phyloP scores from a whole-genome alignment of 306 rosid species.

The Rubus parviflorus region DNA sequence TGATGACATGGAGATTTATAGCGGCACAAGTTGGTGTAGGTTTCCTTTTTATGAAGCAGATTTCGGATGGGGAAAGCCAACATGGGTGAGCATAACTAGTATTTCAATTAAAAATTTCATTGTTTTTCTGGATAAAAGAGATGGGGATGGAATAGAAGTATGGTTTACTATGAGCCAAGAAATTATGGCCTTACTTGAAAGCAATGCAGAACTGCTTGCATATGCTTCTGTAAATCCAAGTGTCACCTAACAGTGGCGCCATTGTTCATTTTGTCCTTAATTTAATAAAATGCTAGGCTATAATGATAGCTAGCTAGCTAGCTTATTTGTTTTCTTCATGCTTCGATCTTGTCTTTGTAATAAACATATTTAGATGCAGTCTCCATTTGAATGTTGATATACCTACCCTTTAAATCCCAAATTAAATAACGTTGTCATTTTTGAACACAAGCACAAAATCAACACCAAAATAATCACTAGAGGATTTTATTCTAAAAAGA shows the following conservation, averaged over 20 bases:
- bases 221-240: slow-evolving; percentile 21
- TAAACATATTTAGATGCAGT: too few relatives aligned
- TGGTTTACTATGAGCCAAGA: slow-evolving; percentile 24
- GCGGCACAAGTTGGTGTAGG: slow-evolving; percentile 28
- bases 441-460: too few relatives aligned
- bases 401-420: too few relatives aligned
- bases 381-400: too few relatives aligned
- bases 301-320: not conserved
- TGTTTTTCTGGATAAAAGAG: slow-evolving; percentile 26
- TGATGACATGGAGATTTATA: not conserved
- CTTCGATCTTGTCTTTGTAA: not conserved
- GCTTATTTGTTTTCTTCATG: not conserved
- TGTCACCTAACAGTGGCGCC: not conserved
- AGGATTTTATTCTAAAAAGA: not conserved
- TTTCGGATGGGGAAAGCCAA: slow-evolving; percentile 41
- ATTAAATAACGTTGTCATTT: too few relatives aligned
- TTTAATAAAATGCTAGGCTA: too few relatives aligned
- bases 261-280: too few relatives aligned
- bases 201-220: slow-evolving; percentile 22
- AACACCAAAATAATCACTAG: not conserved
- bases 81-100: slow-evolving; percentile 27
- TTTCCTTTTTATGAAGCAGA: slow-evolving; percentile 26
- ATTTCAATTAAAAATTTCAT: not conserved
- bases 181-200: slow-evolving; percentile 22
- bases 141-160: slow-evolving; percentile 33